phyloP scores from a whole-genome alignment of 352 stramenopile genomes.

The Aphanomyces euteiches region DNA sequence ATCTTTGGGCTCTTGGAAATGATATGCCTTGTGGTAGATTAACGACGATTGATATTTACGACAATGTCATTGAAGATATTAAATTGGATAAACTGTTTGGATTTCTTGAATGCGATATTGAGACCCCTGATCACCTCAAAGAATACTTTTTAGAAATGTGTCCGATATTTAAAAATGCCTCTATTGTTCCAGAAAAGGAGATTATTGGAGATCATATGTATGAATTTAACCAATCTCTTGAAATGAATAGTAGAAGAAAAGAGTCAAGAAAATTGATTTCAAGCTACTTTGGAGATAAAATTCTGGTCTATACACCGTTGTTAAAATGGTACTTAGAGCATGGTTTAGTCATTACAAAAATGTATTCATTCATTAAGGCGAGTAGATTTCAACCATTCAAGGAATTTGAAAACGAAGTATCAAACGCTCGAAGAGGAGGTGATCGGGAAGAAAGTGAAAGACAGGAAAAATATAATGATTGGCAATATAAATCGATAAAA shows the following conservation, averaged over 20 bases:
- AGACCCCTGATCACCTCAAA: constrained; percentile 37
- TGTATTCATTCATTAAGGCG: constrained; percentile 38
- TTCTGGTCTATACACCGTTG: constrained; percentile 40
- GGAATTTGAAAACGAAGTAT: constrained; percentile 33
- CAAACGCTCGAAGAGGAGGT: constrained; percentile 33
- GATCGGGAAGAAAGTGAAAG: constrained; percentile 29
- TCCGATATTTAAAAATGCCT: constrained; percentile 43
- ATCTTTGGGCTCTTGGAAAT: constrained; percentile 39
- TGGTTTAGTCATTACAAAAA: constrained; percentile 36
- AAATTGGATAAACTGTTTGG: not conserved
- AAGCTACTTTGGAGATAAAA: constrained; percentile 40
- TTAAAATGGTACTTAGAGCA: constrained; percentile 45
- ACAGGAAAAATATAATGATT: constrained; percentile 29
- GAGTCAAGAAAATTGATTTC: not conserved
- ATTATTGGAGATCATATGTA: constrained; percentile 40
- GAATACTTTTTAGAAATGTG: constrained; percentile 41
- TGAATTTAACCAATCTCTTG: constrained; percentile 27
- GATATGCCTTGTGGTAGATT: constrained; percentile 34
- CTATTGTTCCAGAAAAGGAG: constrained; percentile 31
- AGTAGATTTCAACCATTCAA: constrained; percentile 30
- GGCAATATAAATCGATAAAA: not conserved
- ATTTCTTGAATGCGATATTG: constrained; percentile 39
- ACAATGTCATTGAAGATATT: too few species aligned
- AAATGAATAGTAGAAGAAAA: not conserved
- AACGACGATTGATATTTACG: too few species aligned